phyloP scores from a whole-genome alignment of 2,329 filamentous ascomycete genomes.

The Ophiostoma sp. region DNA sequence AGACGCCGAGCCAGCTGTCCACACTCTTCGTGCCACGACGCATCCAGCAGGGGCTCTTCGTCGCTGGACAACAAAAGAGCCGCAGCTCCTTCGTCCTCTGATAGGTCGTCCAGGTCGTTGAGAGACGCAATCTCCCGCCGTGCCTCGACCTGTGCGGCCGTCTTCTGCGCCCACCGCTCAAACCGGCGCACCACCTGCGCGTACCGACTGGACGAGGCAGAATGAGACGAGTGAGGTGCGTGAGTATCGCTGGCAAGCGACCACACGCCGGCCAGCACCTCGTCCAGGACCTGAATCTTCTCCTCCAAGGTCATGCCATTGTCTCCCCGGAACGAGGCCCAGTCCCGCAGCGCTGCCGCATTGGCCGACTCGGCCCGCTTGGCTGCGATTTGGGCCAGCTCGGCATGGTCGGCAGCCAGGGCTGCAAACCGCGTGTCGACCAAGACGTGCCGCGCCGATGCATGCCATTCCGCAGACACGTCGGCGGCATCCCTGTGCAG shows the following conservation, averaged over 20 bases:
- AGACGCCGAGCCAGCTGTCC: conserved; percentile 48
- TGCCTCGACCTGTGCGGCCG: conserved; percentile 44
- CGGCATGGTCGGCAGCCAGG: conserved; percentile 36
- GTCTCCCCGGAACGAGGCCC: conserved; percentile 37
- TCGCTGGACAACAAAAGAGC: conserved; percentile 33
- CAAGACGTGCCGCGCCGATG: conserved; percentile 49
- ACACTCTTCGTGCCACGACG: conserved; percentile 55
- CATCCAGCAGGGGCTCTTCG: conserved; percentile 44
- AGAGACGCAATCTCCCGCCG: conserved; percentile 30
- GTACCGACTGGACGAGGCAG: conserved; percentile 38
- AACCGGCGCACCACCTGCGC: conserved; percentile 51
- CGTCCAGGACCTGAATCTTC: conserved; percentile 53
- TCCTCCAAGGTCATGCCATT: conserved; percentile 39
- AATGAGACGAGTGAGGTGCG: not conserved
- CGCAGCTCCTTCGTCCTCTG: conserved; percentile 23
- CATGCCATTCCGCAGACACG: conserved; percentile 47
- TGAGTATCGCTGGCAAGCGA: conserved; percentile 34
- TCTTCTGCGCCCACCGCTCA: conserved; percentile 52
- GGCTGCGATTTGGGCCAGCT: conserved; percentile 36
- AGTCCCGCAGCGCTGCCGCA: conserved; percentile 47
- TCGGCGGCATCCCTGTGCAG: conserved; percentile 51
- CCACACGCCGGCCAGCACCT: conserved; percentile 54
- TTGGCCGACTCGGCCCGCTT: conserved; percentile 48
- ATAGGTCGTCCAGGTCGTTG: conserved; percentile 19
- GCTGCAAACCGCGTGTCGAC: conserved; percentile 40